Base-by-base conservation (phyloP, 2,329 filamentous ascomycete species). In the Aspergillus novoparasiticus region DNA sequence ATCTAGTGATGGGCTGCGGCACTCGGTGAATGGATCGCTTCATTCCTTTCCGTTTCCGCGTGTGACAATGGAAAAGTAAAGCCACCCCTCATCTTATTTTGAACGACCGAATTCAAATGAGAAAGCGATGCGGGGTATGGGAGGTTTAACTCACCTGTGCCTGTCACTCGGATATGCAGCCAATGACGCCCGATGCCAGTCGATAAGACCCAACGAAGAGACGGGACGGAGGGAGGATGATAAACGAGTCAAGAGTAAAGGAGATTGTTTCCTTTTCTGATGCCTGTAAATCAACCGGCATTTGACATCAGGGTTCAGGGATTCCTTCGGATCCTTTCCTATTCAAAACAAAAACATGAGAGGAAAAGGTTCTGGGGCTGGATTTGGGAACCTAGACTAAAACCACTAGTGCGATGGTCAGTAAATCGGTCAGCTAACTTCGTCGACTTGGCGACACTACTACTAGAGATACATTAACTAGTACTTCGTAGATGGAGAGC, bases 161-260 rank as follows among this genome's bases (percentile, higher is more conserved):
- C 51, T 55, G 34, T 55, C 26, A 12, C 34, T 55, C 23, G 51
- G 23, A 39, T 16, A 55, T 55, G 32, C 34, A 32, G 34, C 51
- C 51, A 55, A 55, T 55, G 32, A 36, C 23, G 10, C 32, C 32
- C 11, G 21, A 9, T 9, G 3, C 14, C 14, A 11, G n/a, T 36
- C 36, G 51, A 54, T 54, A 36, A 54, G 32, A 21, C 50, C 30
- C 14, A 53, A 19, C 5, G 28, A 53, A 34, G 21, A 26, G 32
- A 39, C 51, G 41, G 51, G 51, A 48, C 3, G 28, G 21, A n/a
- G 21, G 53, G 23, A 50, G n/a, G 28, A 46, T 14, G 30, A 57
- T 39, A 57, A 57, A 23, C 60, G 54, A 61, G 60, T 61, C 60
- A 61, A 61, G 46, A 23, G 26, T 11, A 21, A 28, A 58, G 55